Evolutionary conservation across 2,329 filamentous ascomycete species (phyloP).

Genomic region (Diplodia corticola): DNA sequence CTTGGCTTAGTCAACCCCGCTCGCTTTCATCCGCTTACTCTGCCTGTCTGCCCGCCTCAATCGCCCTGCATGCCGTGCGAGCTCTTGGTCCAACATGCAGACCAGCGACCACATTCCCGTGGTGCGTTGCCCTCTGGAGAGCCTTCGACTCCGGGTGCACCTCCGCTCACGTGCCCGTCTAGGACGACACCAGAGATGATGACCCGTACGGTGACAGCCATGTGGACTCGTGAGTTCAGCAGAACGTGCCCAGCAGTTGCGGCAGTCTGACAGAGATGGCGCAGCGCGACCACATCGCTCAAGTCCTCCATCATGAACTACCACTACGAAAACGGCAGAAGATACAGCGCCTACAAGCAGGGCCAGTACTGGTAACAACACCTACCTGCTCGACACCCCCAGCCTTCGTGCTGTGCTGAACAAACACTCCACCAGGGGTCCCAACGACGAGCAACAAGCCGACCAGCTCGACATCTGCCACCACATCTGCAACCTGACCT

Average conservation of each 20-base stretch:
- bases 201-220: neutral
- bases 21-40: too few relatives aligned
- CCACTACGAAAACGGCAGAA: slow-evolving; percentile 25
- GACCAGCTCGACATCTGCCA: slow-evolving; percentile 41
- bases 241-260: neutral
- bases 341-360: slow-evolving; percentile 40
- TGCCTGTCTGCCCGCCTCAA: too few relatives aligned
- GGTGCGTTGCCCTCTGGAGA: neutral
- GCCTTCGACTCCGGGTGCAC: too few relatives aligned
- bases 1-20: neutral
- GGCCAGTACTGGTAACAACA: slow-evolving; percentile 31
- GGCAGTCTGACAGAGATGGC: neutral
- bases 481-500: slow-evolving; percentile 40
- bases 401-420: neutral
- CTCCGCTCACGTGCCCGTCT: neutral
- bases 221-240: neutral
- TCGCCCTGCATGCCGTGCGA: neutral
- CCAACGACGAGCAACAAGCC: slow-evolving; percentile 42
- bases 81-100: neutral
- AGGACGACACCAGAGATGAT: neutral
- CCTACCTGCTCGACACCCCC: too few relatives aligned
- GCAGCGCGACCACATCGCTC: slow-evolving; percentile 11
- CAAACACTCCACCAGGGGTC: slow-evolving; percentile 26
- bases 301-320: slow-evolving; percentile 4
- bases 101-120: neutral